phyloP scores from a whole-genome alignment of 495 filamentous ascomycete species.

The Corynascus novoguineensis region DNA sequence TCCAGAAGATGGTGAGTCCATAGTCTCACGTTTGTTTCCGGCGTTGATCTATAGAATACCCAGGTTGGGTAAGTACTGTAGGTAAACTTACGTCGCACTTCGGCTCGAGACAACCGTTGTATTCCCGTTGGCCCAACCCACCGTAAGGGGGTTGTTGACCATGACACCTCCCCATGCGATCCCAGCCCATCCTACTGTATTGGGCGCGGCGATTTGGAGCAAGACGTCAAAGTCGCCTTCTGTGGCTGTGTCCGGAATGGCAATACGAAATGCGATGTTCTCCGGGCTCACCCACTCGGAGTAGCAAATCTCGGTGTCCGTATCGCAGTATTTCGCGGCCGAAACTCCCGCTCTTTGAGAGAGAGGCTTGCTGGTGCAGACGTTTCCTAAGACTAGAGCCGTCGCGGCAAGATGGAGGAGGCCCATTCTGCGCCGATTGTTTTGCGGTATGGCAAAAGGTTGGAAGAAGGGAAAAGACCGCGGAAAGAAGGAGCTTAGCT shows the following conservation, averaged over 20 bases:
- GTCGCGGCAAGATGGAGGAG: constrained; percentile 26
- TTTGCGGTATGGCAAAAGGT: neutral
- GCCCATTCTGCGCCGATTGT: constrained; percentile 29
- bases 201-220: constrained; percentile 35
- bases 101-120: constrained; percentile 29
- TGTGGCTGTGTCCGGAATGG: constrained; percentile 35
- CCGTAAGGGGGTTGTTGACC: constrained; percentile 38
- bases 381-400: constrained; percentile 21
- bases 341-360: constrained; percentile 15
- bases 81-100: constrained; percentile 22
- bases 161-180: constrained; percentile 38
- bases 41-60: too few relatives aligned
- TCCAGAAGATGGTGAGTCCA: neutral
- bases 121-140: constrained; percentile 33
- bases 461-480: neutral
- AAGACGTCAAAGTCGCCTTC: constrained; percentile 32
- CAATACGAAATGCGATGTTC: constrained; percentile 33
- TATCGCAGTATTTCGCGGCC: constrained; percentile 31
- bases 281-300: constrained; percentile 32
- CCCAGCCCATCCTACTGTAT: constrained; percentile 36
- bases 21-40: neutral
- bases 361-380: constrained; percentile 18
- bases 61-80: too few relatives aligned
- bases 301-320: constrained; percentile 32
- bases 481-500: neutral